phyloP scores from a whole-genome alignment of 345 rosid species.

The Cochlearia excelsa region DNA sequence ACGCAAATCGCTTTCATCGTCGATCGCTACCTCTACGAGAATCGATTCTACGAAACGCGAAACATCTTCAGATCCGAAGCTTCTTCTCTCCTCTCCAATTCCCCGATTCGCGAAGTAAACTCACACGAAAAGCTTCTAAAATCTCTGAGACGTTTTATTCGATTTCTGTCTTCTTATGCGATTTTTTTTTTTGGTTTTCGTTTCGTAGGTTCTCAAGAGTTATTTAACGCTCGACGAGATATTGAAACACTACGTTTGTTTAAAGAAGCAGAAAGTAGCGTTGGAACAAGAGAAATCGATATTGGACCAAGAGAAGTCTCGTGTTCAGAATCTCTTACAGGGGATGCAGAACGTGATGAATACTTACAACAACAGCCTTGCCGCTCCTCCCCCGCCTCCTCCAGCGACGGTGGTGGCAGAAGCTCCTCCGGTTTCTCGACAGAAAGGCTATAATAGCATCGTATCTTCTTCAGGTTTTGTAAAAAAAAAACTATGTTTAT shows the following conservation, averaged over 20 bases:
- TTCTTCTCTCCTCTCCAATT: conserved; percentile 63
- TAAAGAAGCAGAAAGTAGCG: conserved; percentile 64
- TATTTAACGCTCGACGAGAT: conserved; percentile 55
- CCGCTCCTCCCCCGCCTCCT: conserved; percentile 28
- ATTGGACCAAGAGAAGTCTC: conserved; percentile 59
- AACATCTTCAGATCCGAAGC: conserved; percentile 60
- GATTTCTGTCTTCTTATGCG: not conserved
- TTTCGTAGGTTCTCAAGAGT: conserved; percentile 61
- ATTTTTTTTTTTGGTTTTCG: not conserved
- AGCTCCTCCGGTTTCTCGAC: conserved; percentile 2
- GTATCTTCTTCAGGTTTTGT: conserved; percentile 21
- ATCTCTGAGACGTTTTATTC: too few relatives aligned
- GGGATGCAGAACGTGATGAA: conserved; percentile 78
- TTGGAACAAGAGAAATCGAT: conserved; percentile 60
- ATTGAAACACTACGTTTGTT: conserved; percentile 59
- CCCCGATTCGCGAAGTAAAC: conserved; percentile 46
- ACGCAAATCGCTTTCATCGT: conserved; percentile 80
- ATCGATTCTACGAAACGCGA: conserved; percentile 55
- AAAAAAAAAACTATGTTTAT: too few relatives aligned
- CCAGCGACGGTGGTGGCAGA: conserved; percentile 20
- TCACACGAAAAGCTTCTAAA: not conserved
- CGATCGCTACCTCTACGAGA: conserved; percentile 78
- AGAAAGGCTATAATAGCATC: not conserved
- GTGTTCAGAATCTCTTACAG: conserved; percentile 62
- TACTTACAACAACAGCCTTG: conserved; percentile 47